A percentile compares a stretch with the other conserved stretches of the same genome.
Evolutionary conservation across 768 basidiomycete genomes (phyloP).

Genomic region (Suillus subalutaceus): DNA sequence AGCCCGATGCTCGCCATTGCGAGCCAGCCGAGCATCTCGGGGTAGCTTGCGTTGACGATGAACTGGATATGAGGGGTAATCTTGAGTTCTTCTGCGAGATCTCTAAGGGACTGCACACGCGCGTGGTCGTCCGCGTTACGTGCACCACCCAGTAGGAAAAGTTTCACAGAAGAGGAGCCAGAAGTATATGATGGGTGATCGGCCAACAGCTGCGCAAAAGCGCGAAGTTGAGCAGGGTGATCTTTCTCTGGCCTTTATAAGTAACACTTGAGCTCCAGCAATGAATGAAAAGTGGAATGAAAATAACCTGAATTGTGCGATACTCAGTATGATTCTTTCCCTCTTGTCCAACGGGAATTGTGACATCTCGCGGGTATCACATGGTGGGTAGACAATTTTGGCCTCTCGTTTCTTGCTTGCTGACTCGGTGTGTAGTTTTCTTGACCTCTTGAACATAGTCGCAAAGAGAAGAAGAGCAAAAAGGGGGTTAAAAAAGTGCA

Average conservation of each 20-base stretch:
- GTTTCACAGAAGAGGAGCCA: slow-evolving; percentile 41
- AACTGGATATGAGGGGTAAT: slow-evolving; percentile 60
- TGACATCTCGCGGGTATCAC: slow-evolving; percentile 78
- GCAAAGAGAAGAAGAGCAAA: slow-evolving; percentile 36
- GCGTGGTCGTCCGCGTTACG: slow-evolving; percentile 76
- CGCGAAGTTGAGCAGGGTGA: slow-evolving; percentile 75
- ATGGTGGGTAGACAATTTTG: slow-evolving; percentile 85
- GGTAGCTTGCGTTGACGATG: slow-evolving; percentile 80
- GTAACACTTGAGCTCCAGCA: neutral
- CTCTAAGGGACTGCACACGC: slow-evolving; percentile 64
- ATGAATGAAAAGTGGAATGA: slow-evolving; percentile 16
- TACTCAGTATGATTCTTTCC: slow-evolving; percentile 72
- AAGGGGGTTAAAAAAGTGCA: slow-evolving; percentile 48
- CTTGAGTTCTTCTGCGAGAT: slow-evolving; percentile 64
- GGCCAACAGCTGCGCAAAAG: slow-evolving; percentile 63
- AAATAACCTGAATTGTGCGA: slow-evolving; percentile 88
- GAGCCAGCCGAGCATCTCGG: slow-evolving; percentile 70
- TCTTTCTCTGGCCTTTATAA: slow-evolving; percentile 87
- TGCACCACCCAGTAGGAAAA: slow-evolving; percentile 84
- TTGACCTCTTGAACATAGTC: slow-evolving; percentile 9
- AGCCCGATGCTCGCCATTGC: slow-evolving; percentile 80
- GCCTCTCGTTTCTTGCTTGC: slow-evolving; percentile 80
- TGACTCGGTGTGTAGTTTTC: slow-evolving; percentile 60
- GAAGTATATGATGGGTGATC: slow-evolving; percentile 58
- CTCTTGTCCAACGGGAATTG: slow-evolving; percentile 55